Conservation (phyloP, 2,329 filamentous ascomycete species). For the Penicillium freii region DNA sequence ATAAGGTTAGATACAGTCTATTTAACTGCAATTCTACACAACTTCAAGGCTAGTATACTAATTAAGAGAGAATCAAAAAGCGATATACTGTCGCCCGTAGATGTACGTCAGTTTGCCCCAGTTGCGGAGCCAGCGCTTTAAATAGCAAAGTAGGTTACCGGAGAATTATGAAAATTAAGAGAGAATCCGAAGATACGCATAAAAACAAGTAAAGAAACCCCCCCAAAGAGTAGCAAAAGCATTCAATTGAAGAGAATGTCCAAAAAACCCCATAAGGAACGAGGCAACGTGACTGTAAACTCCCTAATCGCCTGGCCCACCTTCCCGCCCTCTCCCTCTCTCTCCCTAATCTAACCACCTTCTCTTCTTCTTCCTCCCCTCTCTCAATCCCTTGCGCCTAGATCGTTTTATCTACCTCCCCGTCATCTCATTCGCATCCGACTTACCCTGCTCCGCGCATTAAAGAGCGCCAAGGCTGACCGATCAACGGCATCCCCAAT, state of each 20-base stretch:
- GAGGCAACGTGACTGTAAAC: constrained; percentile 28
- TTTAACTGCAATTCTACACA: too few relatives aligned
- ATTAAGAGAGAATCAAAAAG: background rate
- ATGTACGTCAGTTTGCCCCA: constrained; percentile 24
- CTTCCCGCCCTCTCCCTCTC: constrained; percentile 20
- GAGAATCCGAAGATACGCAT: background rate
- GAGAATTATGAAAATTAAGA: background rate
- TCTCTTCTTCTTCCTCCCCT: constrained; percentile 1
- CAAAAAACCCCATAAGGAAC: background rate
- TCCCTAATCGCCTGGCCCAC: constrained; percentile 27
- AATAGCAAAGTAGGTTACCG: background rate
- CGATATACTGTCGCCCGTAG: background rate
- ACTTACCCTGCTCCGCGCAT: constrained; percentile 10
- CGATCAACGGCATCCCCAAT: constrained; percentile 19
- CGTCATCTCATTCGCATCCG: background rate
- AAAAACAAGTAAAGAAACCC: background rate
- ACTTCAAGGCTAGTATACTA: background rate
- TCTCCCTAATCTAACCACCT: constrained; percentile 18
- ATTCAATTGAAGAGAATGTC: background rate
- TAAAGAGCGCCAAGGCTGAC: constrained; percentile 24
- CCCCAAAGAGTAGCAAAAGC: background rate
- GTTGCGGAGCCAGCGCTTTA: constrained; percentile 11
- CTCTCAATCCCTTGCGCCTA: background rate
- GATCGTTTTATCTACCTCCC: constrained; percentile 1
- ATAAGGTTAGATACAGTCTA: background rate